phyloP scores from a whole-genome alignment of 305 asterid species.

The Fraxinus albicans region DNA sequence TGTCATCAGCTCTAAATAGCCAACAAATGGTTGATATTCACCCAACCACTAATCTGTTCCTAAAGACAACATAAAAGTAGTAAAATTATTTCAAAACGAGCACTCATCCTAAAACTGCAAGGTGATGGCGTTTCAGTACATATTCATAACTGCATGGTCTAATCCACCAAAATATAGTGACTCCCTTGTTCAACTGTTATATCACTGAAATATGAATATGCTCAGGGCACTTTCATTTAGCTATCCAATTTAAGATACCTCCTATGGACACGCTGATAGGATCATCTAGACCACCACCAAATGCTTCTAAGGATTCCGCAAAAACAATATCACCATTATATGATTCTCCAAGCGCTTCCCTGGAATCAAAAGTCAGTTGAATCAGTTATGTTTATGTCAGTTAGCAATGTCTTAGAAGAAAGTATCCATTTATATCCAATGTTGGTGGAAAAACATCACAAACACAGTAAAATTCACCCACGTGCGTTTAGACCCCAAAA shows the following conservation, averaged over 20 bases:
- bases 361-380: conserved; percentile 27
- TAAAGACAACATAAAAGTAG: neutral
- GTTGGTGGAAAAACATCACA: neutral
- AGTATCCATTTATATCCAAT: neutral
- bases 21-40: neutral
- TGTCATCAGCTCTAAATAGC: neutral
- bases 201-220: neutral
- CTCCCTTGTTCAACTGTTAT: neutral
- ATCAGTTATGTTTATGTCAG: neutral
- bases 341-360: conserved; percentile 87
- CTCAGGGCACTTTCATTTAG: neutral
- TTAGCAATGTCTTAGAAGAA: neutral
- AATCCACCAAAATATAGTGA: neutral
- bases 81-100: neutral
- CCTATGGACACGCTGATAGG: conserved; percentile 90
- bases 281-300: conserved; percentile 94
- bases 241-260: conserved; percentile 40
- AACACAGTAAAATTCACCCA: neutral
- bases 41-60: neutral
- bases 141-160: neutral
- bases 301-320: conserved; percentile 89
- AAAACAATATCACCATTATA: conserved; percentile 71
- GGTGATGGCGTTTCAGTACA: neutral
- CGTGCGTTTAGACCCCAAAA: neutral
- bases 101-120: neutral